Evolutionary conservation across 768 basidiomycete species (phyloP), one percentile per base, ranked within the genome.

Genomic region (Hysterangium stoloniferum): DNA sequence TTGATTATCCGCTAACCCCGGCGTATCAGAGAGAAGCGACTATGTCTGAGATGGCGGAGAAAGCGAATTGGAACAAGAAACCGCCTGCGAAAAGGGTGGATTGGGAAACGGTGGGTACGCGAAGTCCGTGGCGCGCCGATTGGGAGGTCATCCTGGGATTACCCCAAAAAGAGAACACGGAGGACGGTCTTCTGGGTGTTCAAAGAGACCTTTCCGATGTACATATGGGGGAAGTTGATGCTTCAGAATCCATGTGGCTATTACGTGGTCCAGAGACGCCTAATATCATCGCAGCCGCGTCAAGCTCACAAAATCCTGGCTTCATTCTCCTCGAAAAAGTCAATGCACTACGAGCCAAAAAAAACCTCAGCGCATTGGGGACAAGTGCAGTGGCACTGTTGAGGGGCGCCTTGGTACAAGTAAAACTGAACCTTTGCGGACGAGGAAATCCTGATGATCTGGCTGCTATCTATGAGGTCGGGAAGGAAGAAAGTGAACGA

Each of bases 11-110:
- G 0, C 66, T 65, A 17, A 77, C 80, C 0, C 44, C 61, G 7
- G 76, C 82, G 0, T 84, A 84, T 55, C 67, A 71, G 1, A 58
- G 61, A 1, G 76, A 77, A 63, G 73, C 76, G 42, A 61, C 64
- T 2, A 62, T 70, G 17, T 71, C 71, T n/a, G 84, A 71, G 24
- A 61, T 59, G 2, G 71, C 78, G 54, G 85, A 86, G 35, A 69
- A 68, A 35, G 72, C 62, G 22, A 68, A 67, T 15, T 97, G 92
- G 92, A 76, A 78, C 44, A 68, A 83, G 50, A 88, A 83, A 47
- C 94, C 95, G 13, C 84, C 87, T 6, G 93, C 89, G 5, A 99
- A 97, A 68, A 74, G 89, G 51, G 71, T 78, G 6, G 88, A 85
- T 57, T 92, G 74, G 54, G 70, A 68, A 17, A 80, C 77, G 54